A percentile compares a stretch with the other conserved stretches of the same genome.
Conservation (phyloP, 2,329 filamentous ascomycete genomes). For the Stromatinia cepivora region DNA sequence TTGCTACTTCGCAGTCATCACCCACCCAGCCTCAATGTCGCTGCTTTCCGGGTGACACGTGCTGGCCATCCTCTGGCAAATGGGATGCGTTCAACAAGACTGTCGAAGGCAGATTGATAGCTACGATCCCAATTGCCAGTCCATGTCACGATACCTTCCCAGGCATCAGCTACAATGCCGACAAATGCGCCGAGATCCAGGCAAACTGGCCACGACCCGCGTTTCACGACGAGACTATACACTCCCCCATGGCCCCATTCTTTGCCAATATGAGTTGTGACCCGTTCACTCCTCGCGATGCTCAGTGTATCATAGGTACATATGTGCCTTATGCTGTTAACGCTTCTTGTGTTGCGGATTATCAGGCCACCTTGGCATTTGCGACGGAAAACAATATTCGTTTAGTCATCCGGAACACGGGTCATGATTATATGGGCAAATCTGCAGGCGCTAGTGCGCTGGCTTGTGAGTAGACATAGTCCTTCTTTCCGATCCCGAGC, state of each 20-base stretch:
- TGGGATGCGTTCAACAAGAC: conserved; percentile 28
- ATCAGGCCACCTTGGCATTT: conserved; percentile 42
- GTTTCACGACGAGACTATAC: conserved; percentile 19
- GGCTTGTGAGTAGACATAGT: conserved; percentile 34
- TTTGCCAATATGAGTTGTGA: conserved; percentile 42
- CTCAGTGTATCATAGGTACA: conserved; percentile 40
- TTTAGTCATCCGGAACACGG: conserved; percentile 54
- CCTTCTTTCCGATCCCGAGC: not conserved
- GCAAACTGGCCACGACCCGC: conserved; percentile 22
- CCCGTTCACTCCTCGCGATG: conserved; percentile 40
- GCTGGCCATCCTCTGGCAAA: conserved; percentile 25
- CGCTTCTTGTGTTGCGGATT: conserved; percentile 29
- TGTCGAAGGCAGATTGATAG: conserved; percentile 27
- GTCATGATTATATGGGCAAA: conserved; percentile 57
- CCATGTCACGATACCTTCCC: conserved; percentile 25
- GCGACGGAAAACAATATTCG: conserved; percentile 43
- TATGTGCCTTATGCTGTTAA: conserved; percentile 33
- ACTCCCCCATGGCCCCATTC: conserved; percentile 43
- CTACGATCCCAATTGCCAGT: conserved; percentile 26
- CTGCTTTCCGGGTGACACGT: conserved; percentile 27
- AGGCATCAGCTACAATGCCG: conserved; percentile 21
- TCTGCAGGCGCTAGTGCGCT: conserved; percentile 60
- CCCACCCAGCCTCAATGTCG: not conserved
- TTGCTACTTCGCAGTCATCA: conserved; percentile 1
- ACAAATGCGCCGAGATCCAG: conserved; percentile 26